These are phyloP conservation scores for Vicia faba DNA, from an alignment of 306 rosid species.

Conservation along the genomic window DNA sequence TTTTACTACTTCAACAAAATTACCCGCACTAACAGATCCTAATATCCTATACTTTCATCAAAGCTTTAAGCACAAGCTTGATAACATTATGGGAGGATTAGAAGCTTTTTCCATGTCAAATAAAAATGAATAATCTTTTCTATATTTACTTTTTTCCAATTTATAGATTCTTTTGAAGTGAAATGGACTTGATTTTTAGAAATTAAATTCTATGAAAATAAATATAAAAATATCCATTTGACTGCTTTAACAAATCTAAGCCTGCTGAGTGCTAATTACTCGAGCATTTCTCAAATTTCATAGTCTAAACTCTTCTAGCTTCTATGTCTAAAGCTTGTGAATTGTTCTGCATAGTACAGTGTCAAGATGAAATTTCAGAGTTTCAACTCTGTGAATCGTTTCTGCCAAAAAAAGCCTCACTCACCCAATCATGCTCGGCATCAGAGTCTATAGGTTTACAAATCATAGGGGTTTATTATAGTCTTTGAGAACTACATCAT, in stretches of 20 bases:
- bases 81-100: not conserved
- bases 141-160: not conserved
- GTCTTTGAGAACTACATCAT: conserved; percentile 1
- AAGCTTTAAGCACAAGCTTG: not conserved
- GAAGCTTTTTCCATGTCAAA: not conserved
- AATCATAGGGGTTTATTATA: not conserved
- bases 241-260: not conserved
- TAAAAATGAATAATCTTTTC: not conserved
- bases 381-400: not conserved
- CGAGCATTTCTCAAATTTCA: not conserved
- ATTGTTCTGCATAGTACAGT: not conserved
- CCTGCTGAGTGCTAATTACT: conserved; percentile 2
- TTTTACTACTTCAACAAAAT: not conserved
- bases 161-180: not conserved
- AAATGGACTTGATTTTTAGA: not conserved
- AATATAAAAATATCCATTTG: not conserved
- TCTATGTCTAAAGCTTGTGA: not conserved
- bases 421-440: not conserved
- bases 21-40: not conserved
- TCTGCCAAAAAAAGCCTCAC: not conserved
- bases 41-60: not conserved
- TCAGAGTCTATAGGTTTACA: conserved; percentile 5
- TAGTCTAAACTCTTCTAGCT: not conserved
- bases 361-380: not conserved
- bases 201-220: not conserved